Percentiles rank a stretch among this genome's conserved stretches.
phyloP scores from a whole-genome alignment of 2,329 filamentous ascomycete species.

The Calonectria henricotiae region DNA sequence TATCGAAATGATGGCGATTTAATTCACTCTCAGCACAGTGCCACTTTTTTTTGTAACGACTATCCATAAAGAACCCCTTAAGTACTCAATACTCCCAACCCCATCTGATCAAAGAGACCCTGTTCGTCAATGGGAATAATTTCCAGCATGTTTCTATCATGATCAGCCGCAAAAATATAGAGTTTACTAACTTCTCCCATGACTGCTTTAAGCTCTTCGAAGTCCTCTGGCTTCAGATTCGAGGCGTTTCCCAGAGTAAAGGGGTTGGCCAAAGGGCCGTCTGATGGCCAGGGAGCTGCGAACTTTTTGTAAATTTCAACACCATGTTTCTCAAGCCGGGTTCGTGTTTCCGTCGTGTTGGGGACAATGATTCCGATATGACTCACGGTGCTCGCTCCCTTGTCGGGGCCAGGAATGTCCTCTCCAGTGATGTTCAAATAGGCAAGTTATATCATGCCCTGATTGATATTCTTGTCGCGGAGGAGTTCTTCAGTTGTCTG shows the following conservation, averaged over 20 bases:
- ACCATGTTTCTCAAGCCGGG: constrained; percentile 16
- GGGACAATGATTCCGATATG: constrained; percentile 32
- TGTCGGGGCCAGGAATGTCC: not conserved
- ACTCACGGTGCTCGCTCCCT: constrained; percentile 10
- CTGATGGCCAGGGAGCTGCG: constrained; percentile 6
- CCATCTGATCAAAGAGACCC: not conserved
- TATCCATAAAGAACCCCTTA: not conserved
- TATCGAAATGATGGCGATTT: too few species aligned
- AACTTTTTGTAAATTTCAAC: constrained; percentile 29
- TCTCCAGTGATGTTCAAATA: constrained; percentile 17
- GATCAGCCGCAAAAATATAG: constrained; percentile 23
- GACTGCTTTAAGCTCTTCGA: constrained; percentile 12
- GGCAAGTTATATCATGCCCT: constrained; percentile 21
- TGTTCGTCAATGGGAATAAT: constrained; percentile 24
- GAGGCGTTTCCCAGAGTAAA: constrained; percentile 18
- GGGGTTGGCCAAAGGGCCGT: constrained; percentile 5
- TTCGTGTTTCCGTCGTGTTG: constrained; percentile 21
- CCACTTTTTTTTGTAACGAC: not conserved
- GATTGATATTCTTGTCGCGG: constrained; percentile 25
- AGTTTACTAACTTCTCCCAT: constrained; percentile 8
- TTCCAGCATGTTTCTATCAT: constrained; percentile 28
- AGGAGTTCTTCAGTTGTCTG: constrained; percentile 25
- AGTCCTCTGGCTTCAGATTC: not conserved
- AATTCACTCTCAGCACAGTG: too few species aligned
- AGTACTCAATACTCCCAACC: not conserved